These are phyloP conservation scores for Kwoniella shandongensis DNA, from an alignment of 768 basidiomycete species.

Conservation along the genomic window DNA sequence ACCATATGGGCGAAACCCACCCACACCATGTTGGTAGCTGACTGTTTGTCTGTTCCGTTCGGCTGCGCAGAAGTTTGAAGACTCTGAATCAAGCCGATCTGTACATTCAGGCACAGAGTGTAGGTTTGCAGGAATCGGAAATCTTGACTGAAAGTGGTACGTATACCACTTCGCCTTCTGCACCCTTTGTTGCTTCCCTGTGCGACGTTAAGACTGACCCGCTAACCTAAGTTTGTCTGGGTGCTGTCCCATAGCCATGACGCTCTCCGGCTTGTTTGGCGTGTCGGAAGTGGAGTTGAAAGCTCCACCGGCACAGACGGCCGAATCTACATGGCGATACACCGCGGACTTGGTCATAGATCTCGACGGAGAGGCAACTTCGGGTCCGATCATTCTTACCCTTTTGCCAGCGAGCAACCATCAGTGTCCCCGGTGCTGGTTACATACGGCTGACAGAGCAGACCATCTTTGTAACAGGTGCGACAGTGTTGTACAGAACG, in stretches of 20 bases:
- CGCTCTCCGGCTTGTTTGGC: conserved; percentile 16
- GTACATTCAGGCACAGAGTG: conserved; percentile 55
- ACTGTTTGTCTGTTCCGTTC: neutral
- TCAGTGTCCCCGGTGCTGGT: conserved; percentile 95
- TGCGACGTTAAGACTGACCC: neutral
- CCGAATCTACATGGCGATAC: neutral
- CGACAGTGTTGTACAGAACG: neutral
- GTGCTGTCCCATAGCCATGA: neutral
- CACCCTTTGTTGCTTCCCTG: neutral
- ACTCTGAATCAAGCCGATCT: conserved; percentile 77
- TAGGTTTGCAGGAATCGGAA: conserved; percentile 41
- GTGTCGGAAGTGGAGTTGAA: conserved; percentile 8
- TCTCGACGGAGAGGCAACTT: too few species aligned
- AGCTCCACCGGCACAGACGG: neutral
- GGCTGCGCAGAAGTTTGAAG: conserved; percentile 62
- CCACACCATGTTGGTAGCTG: too few species aligned
- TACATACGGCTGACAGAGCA: conserved; percentile 61
- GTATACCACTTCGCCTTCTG: neutral
- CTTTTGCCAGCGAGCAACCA: conserved; percentile 59
- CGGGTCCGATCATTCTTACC: conserved; percentile 47
- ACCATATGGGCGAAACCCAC: neutral
- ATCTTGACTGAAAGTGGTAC: neutral
- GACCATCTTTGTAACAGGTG: conserved; percentile 71
- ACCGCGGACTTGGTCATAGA: conserved; percentile 11
- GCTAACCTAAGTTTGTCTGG: neutral